phyloP scores from a whole-genome alignment of 768 basidiomycete species.

The Pluteus cervinus region DNA sequence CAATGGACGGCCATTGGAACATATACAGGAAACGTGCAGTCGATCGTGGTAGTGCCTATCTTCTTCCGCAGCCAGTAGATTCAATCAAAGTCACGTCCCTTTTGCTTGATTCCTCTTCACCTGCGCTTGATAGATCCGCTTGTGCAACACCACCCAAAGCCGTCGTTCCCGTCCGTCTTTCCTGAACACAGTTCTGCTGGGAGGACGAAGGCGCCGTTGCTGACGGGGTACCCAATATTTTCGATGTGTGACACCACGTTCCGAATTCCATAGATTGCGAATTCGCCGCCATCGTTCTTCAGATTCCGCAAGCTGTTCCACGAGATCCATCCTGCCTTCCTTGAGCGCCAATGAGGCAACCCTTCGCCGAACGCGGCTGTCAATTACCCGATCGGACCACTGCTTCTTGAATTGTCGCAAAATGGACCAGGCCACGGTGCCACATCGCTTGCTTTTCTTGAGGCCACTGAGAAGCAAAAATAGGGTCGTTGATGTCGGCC shows the following conservation, averaged over 20 bases:
- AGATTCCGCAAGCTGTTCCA: slow-evolving; percentile 20
- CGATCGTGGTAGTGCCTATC: too few relatives aligned
- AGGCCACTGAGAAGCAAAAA: slow-evolving; percentile 53
- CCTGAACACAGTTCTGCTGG: slow-evolving; percentile 3
- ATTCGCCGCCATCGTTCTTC: slow-evolving; percentile 11
- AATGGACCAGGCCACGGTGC: slow-evolving; percentile 43
- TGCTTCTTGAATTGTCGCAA: slow-evolving; percentile 37
- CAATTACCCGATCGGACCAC: slow-evolving; percentile 54
- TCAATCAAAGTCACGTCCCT: too few relatives aligned
- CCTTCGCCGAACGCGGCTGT: slow-evolving; percentile 54
- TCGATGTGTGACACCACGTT: slow-evolving; percentile 12
- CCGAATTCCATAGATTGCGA: slow-evolving; percentile 12
- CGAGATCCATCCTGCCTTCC: slow-evolving; percentile 55
- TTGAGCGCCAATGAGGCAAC: slow-evolving; percentile 55
- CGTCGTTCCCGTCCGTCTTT: slow-evolving; percentile 2
- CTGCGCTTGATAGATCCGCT: too few relatives aligned
- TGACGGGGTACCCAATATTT: slow-evolving; percentile 7
- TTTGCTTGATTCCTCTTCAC: too few relatives aligned
- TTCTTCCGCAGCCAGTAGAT: too few relatives aligned
- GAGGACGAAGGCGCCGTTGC: slow-evolving; percentile 3
- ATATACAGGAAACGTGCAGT: too few relatives aligned
- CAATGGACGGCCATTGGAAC: too few relatives aligned
- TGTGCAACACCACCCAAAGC: slow-evolving; percentile 1
- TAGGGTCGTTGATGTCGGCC: slow-evolving; percentile 54
- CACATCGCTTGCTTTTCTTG: slow-evolving; percentile 41